These are phyloP conservation scores for Aspergillus sp. DNA, from an alignment of 2,329 filamentous ascomycete genomes.

Conservation along the genomic window DNA sequence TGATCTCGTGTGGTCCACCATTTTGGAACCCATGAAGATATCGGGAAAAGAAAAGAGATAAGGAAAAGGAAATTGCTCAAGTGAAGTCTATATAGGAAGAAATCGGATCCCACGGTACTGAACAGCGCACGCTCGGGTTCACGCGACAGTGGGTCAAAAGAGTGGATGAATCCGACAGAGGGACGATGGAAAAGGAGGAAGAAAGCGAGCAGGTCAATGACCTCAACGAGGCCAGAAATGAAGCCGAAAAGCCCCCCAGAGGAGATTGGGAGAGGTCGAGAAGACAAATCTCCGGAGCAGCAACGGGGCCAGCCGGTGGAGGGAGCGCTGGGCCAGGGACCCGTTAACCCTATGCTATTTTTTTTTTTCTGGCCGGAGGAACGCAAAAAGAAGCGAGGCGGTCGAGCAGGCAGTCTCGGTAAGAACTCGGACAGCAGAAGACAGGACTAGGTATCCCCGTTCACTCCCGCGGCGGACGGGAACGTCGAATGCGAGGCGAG, in stretches of 20 bases:
- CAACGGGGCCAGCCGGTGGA: slow-evolving; percentile 11
- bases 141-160: slow-evolving; percentile 16
- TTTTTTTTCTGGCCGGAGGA: slow-evolving; percentile 12
- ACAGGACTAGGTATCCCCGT: slow-evolving; percentile 37
- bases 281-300: slow-evolving; percentile 6
- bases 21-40: slow-evolving; percentile 16
- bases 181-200: slow-evolving; percentile 9
- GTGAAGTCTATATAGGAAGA: slow-evolving; percentile 2
- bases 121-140: slow-evolving; percentile 11
- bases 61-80: slow-evolving; percentile 6
- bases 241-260: slow-evolving; percentile 13
- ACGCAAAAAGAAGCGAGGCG: slow-evolving; percentile 19
- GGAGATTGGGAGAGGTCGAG: neutral
- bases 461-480: slow-evolving; percentile 47
- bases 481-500: slow-evolving; percentile 31
- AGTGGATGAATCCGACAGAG: slow-evolving; percentile 13
- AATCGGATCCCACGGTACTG: slow-evolving; percentile 5
- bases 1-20: slow-evolving; percentile 43
- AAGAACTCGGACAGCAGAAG: slow-evolving; percentile 24
- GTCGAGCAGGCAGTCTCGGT: slow-evolving; percentile 25
- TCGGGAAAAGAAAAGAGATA: slow-evolving; percentile 12
- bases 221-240: slow-evolving; percentile 5
- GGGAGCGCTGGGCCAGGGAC: slow-evolving; percentile 13
- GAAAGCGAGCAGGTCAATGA: slow-evolving; percentile 6
- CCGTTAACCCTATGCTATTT: slow-evolving; percentile 10